phyloP scores from a whole-genome alignment of 768 basidiomycete species.

The Rhodotorula paludigena region DNA sequence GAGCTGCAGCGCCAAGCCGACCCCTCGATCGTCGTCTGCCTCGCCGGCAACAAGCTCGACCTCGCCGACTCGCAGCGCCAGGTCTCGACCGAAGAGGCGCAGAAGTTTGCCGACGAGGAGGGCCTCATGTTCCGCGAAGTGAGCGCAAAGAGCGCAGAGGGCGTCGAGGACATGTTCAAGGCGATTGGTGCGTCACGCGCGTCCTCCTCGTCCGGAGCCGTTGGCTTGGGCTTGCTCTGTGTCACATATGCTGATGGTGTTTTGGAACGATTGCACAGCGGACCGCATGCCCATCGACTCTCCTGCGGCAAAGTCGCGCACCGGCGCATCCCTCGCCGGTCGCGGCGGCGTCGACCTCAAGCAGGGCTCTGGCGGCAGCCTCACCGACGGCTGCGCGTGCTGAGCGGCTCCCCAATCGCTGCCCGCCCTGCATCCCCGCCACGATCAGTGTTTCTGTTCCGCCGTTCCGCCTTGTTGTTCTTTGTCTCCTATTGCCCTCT shows the following conservation, averaged over 20 bases:
- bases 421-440: not conserved
- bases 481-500: not conserved
- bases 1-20: constrained; percentile 97
- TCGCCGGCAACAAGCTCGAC: constrained; percentile 94
- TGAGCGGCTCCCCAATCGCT: not conserved
- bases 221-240: not conserved
- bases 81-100: constrained; percentile 62
- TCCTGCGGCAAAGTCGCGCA: not conserved
- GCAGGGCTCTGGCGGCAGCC: not conserved
- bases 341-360: constrained; percentile 34
- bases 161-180: constrained; percentile 77
- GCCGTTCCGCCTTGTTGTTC: not conserved
- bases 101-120: constrained; percentile 88
- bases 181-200: constrained; percentile 61
- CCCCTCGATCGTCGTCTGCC: constrained; percentile 89
- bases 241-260: not conserved
- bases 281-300: constrained; percentile 33
- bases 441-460: too few species aligned
- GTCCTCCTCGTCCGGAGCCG: rapidly evolving
- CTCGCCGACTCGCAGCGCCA: constrained; percentile 50
- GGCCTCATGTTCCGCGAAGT: constrained; percentile 90
- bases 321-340: constrained; percentile 8
- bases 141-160: constrained; percentile 81
- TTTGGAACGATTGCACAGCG: not conserved
- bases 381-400: constrained; percentile 30